Percentiles rank a stretch among this genome's conserved stretches.
These are phyloP conservation scores for Cokeromyces recurvatus DNA, from an alignment of 371 early-diverging fungal species.

Conservation along the genomic window DNA sequence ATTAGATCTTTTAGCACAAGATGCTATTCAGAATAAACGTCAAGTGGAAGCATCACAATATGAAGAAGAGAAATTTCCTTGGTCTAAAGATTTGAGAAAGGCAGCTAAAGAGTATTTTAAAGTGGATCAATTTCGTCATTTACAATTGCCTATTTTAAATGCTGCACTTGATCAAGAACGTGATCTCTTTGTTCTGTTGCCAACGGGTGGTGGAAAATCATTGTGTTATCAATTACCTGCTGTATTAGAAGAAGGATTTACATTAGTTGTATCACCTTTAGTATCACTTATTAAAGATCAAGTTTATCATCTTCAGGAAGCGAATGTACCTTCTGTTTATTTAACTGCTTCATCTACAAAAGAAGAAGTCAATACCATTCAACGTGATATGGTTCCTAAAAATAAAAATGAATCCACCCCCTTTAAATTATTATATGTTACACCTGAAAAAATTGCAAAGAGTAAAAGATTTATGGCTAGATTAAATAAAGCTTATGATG, in stretches of 20 bases:
- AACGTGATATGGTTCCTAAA: slow-evolving; percentile 35
- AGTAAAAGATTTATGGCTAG: slow-evolving; percentile 66
- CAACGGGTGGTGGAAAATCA: slow-evolving; percentile 90
- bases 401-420: slow-evolving; percentile 14
- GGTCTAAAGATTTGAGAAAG: slow-evolving; percentile 40
- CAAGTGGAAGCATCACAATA: slow-evolving; percentile 16
- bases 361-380: slow-evolving; percentile 47
- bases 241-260: slow-evolving; percentile 67
- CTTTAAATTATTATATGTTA: slow-evolving; percentile 74
- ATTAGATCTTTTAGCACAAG: slow-evolving; percentile 2
- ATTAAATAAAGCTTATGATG: slow-evolving; percentile 59
- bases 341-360: slow-evolving; percentile 56
- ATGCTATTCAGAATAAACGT: background rate
- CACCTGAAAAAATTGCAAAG: slow-evolving; percentile 87
- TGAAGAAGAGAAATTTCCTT: slow-evolving; percentile 34
- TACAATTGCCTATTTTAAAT: slow-evolving; percentile 73
- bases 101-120: slow-evolving; percentile 42
- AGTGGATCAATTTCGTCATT: slow-evolving; percentile 58
- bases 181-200: slow-evolving; percentile 84
- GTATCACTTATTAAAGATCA: slow-evolving; percentile 86
- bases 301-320: slow-evolving; percentile 66
- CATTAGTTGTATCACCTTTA: slow-evolving; percentile 82
- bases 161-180: slow-evolving; percentile 61
- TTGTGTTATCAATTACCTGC: slow-evolving; percentile 90
- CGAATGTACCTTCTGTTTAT: slow-evolving; percentile 65